Evolutionary conservation across 1,284 basidiomycete genomes (phyloP).

Genomic region (Leccinum pachyderme): DNA sequence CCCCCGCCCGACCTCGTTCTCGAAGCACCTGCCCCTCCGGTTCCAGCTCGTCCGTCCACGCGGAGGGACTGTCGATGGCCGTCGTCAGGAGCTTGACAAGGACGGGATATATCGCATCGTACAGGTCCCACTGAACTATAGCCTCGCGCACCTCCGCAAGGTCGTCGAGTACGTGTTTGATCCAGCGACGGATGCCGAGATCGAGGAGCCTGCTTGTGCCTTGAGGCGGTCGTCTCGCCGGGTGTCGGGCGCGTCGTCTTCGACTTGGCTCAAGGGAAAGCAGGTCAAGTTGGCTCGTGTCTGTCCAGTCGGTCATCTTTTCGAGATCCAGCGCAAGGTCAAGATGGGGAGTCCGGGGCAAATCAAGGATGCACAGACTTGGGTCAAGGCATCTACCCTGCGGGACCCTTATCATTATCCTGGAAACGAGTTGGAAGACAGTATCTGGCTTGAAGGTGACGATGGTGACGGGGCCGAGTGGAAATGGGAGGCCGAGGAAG

Average conservation of each 20-base stretch:
- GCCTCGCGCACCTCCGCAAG: conserved; percentile 61
- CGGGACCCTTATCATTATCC: conserved; percentile 54
- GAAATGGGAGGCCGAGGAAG: conserved; percentile 66
- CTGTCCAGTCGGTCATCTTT: conserved; percentile 46
- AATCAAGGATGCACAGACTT: conserved; percentile 50
- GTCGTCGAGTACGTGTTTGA: conserved; percentile 65
- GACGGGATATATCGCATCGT: conserved; percentile 61
- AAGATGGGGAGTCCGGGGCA: conserved; percentile 48
- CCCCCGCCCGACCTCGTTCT: conserved; percentile 47
- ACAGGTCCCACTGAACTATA: conserved; percentile 69
- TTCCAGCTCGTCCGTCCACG: conserved; percentile 53
- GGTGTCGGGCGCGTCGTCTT: background rate
- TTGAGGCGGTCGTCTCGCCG: conserved; percentile 17
- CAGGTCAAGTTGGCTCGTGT: conserved; percentile 11
- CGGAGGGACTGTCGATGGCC: conserved; percentile 11
- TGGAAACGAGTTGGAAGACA: conserved; percentile 28
- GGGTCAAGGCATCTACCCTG: conserved; percentile 53
- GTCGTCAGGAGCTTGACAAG: conserved; percentile 17
- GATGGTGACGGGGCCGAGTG: conserved; percentile 34
- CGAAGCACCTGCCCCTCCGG: conserved; percentile 61
- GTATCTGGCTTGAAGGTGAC: conserved; percentile 23
- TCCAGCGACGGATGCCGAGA: conserved; percentile 23
- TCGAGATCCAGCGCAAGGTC: conserved; percentile 53
- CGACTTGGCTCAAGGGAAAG: conserved; percentile 18
- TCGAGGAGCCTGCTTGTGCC: conserved; percentile 13